phyloP scores from a whole-genome alignment of 2,329 filamentous ascomycete genomes.

The Zymoseptoria passerinii region DNA sequence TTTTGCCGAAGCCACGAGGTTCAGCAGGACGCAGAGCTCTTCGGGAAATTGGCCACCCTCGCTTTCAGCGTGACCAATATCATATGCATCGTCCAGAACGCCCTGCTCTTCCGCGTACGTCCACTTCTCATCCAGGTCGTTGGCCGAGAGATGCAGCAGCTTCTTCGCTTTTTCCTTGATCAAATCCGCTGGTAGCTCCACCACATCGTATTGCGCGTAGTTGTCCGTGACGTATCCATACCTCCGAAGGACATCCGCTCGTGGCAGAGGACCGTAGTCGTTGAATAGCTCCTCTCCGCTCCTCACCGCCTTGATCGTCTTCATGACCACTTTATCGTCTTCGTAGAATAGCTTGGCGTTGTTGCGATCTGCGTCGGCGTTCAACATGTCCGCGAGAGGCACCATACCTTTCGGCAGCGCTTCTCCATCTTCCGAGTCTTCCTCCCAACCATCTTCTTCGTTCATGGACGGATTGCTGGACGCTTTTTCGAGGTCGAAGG shows the following conservation, averaged over 20 bases:
- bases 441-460: conserved; percentile 41
- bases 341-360: conserved; percentile 63
- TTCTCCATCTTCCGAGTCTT: conserved; percentile 39
- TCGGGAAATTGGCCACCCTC: conserved; percentile 32
- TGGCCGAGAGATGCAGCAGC: conserved; percentile 5
- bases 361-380: conserved; percentile 73
- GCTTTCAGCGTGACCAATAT: conserved; percentile 35
- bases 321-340: conserved; percentile 57
- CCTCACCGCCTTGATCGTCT: conserved; percentile 58
- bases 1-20: conserved; percentile 36
- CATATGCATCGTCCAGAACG: conserved; percentile 66
- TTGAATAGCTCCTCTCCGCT: conserved; percentile 74
- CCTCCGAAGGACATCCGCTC: conserved; percentile 70
- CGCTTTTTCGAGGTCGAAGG: conserved; percentile 65
- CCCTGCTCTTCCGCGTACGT: conserved; percentile 53
- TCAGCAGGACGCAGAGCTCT: conserved; percentile 37
- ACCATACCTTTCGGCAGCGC: conserved; percentile 69
- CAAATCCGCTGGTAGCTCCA: conserved; percentile 61
- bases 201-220: conserved; percentile 72
- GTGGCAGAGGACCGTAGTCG: conserved; percentile 78
- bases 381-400: conserved; percentile 81
- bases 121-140: conserved; percentile 20
- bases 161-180: conserved; percentile 42
- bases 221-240: conserved; percentile 81
- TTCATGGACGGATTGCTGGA: conserved; percentile 46